Percentiles rank a stretch among this genome's conserved stretches.
Conservation (phyloP, 116 monocot genomes). For the Papilionanthe hybrid region DNA sequence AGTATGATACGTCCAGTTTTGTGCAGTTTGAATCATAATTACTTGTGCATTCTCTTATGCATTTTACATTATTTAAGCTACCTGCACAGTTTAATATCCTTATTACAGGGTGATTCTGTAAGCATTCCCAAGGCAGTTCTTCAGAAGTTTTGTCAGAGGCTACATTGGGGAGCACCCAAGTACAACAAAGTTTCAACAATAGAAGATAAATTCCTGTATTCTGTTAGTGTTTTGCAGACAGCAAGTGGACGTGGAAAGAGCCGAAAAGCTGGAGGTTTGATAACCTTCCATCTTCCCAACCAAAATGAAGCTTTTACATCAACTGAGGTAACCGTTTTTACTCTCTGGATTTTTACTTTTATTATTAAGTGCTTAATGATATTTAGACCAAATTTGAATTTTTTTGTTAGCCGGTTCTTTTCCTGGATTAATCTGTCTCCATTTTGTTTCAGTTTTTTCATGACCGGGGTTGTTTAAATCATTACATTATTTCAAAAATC, state of each 20-base stretch:
- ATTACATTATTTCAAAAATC: background rate
- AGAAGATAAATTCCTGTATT: slow-evolving; percentile 57
- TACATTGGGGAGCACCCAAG: slow-evolving; percentile 93
- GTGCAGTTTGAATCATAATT: slow-evolving; percentile 1
- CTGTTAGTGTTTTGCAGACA: slow-evolving; percentile 71
- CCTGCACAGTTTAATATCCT: background rate
- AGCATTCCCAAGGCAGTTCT: slow-evolving; percentile 77
- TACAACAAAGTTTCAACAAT: slow-evolving; percentile 68
- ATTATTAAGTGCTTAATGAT: background rate
- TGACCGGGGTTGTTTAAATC: background rate
- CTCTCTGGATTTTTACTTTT: background rate
- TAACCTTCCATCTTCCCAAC: slow-evolving; percentile 64
- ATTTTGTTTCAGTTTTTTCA: background rate
- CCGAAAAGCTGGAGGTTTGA: slow-evolving; percentile 83
- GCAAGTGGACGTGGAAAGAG: slow-evolving; percentile 82
- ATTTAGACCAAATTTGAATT: background rate
- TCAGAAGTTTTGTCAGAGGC: slow-evolving; percentile 85
- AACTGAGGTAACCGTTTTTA: slow-evolving; percentile 50
- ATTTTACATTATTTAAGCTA: slow-evolving; percentile 1
- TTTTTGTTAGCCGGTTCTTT: background rate
- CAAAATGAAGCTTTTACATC: slow-evolving; percentile 37
- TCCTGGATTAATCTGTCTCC: background rate
- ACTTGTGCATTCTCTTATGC: background rate
- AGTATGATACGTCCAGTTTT: too few species aligned
- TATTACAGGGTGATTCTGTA: slow-evolving; percentile 50